Base-by-base conservation (phyloP, 129 eudicot species). In the Deinandra increscens region DNA sequence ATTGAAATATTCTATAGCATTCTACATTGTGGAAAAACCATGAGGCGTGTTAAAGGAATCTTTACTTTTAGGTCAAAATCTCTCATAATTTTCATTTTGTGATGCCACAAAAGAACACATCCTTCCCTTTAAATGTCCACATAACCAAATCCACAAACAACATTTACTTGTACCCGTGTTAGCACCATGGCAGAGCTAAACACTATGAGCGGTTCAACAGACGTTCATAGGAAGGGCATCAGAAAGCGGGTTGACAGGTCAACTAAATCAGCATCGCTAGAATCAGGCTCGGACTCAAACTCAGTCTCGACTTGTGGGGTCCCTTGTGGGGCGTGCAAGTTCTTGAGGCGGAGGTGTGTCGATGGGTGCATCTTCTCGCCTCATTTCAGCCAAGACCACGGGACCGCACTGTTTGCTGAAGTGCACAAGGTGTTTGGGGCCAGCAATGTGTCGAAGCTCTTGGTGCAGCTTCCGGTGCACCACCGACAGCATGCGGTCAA, bases 361-460 rank as follows among this genome's bases (percentile, higher is more conserved):
- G 43, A 64, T 1, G 95, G 91, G 2, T 91, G 97, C 77, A 85
- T 91, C 15, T 91, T 91, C 53, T 91, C 95, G 13, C 97, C 97
- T 10, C 68, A 91, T 66, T 91, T 91, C 59, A 81, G 84, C 48
- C 39, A 95, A 1, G 95, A 91, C 79, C 95, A 87, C 36, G 97
- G 95, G 3, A 84, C 89, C 13, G 91, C 97, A 15, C 79, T 87
- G 78, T 91, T 87, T 61, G 97, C 95, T 12, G 97, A 84, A 7
- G 95, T 87, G 64, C 96, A 89, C 58, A 89, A 82, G 81, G 97
- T 90, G 81, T 90, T 90, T 23, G 97, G 97, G 3, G 97, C 95
- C 17, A 91, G 97, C 80, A 91, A 91, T 9, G 95, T 87, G 72
- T 87, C 97, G 0, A 91, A 87, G 77, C 85, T 87, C 38, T 71